Evolutionary conservation across 2,329 filamentous ascomycete species (phyloP).

Genomic region (Drechslerella coelobrocha): DNA sequence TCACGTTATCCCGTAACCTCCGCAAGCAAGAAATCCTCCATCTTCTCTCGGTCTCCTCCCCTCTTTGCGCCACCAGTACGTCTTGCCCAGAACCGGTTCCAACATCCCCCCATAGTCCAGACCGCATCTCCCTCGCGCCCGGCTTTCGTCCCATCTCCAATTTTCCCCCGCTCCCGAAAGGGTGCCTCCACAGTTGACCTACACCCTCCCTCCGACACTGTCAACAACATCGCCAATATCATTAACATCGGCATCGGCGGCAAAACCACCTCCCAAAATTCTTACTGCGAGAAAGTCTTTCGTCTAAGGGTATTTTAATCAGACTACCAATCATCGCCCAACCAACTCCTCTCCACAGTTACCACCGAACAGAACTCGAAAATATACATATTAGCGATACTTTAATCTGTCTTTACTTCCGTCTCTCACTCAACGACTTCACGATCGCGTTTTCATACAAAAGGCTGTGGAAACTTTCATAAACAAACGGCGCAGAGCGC

Average conservation of each 20-base stretch:
- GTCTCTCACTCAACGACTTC: not conserved
- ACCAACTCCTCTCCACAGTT: not conserved
- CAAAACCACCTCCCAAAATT: no score
- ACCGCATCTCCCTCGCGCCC: constrained; percentile 15
- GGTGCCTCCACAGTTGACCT: constrained; percentile 60
- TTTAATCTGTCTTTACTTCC: not conserved
- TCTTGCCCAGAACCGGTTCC: constrained; percentile 20
- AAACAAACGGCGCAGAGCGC: constrained; percentile 35
- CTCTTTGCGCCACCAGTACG: constrained; percentile 34
- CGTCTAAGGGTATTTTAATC: no score
- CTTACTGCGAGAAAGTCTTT: no score
- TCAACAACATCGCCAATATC: constrained; percentile 20
- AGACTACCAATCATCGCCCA: no score
- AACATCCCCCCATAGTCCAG: constrained; percentile 32
- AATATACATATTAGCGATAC: not conserved
- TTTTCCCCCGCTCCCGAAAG: constrained; percentile 3
- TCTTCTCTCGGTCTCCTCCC: not conserved
- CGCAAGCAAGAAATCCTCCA: constrained; percentile 10
- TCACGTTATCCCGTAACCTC: constrained; percentile 32
- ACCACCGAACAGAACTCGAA: not conserved
- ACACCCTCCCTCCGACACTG: constrained; percentile 54
- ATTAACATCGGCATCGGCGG: not conserved
- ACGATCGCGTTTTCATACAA: not conserved
- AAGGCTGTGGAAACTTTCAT: not conserved
- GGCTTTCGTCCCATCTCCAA: constrained; percentile 7